Base-by-base conservation (phyloP, 2,329 filamentous ascomycete species). In the Cladosporium sp. region DNA sequence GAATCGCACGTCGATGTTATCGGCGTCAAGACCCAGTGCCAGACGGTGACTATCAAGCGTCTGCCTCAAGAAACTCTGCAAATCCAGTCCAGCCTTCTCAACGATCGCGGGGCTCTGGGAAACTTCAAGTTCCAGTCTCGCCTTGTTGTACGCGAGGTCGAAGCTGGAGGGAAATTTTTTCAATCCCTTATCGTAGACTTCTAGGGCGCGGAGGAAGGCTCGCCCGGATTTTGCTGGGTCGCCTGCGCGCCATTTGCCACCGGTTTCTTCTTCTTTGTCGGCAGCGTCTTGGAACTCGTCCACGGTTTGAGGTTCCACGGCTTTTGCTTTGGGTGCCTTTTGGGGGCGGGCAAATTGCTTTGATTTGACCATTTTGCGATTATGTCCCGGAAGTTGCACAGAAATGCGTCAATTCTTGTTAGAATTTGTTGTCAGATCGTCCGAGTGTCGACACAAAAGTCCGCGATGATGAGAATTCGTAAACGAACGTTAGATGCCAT, bases 121-220 rank as follows among this genome's bases (percentile, higher is more conserved):
- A 52, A 88, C 77, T 61, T 85, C 82, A 61, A 86, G 82, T 64
- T 87, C 78, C 27, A 88, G 74, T 54, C 83, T 77, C 20, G 85
- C 84, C 79, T 86, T 87, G 66, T 88, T 88, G 65, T 88, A 88
- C 9, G 84, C 84, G 30, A 88, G 72, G 67, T 88, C 85, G 66
- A 88, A 84, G 16, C 76, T 82, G 8, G 64, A 61, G 2, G 84
- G 82, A 61, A 80, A 82, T 53, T 73, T 79, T 42, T 70, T 69
- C 27, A 88, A 62, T 11, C 82, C 85, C 47, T 79, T 75, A 54
- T 82, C 77, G 60, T 88, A 89, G 38, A 76, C 74, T 45, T 85
- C 77, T 46, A 87, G 77, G 11, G 85, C 85, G 54, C 83, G 73
- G 55, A 81, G 74, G 61, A 80, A 82, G 57, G 81, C 81, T 40